Base-by-base conservation (phyloP, 352 stramenopile genomes). In the Thalassiosira hispida region DNA sequence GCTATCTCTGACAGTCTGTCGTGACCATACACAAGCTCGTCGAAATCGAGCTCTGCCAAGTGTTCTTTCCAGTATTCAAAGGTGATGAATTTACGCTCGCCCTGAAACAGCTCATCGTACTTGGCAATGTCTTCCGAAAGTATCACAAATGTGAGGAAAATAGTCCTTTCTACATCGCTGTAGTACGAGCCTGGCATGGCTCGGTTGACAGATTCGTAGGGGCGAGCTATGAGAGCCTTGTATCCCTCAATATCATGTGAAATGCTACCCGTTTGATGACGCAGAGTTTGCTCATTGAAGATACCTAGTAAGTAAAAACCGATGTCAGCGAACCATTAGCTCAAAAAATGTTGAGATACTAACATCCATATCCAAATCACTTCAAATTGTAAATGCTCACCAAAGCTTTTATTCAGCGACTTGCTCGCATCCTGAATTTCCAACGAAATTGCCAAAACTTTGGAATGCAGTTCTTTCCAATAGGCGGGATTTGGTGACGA, bases 341-440 rank as follows among this genome's bases (percentile, higher is more conserved):
- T 42, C 27, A 49, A 64, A 57, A 20, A 42, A 29, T 42, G 16
- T 18, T 47, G 2, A 8, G 8, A 3, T 44, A 9, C 20, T 46
- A 47, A 40, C 3, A 7, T 38, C 2, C 33, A 29, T 16, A 56
- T 42, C 27, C 14, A 69, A 31, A 57, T 20, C 3, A 59, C 40
- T 33, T 22, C 14, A 35, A 25, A 18, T 40, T 33, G 1, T 2
- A 29, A 42, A 22, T 46, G 12, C 72, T 77, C 63, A 86, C 81
- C 81, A 73, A 88, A 88, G 63, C 76, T 86, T 61, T 87, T 89
- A 44, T 89, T 89, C 22, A 89, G 62, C 2, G 83, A 89, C 46
- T 87, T 86, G 55, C 79, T 87, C 14, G 83, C 79, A 55, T 89
- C 83, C 63, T 89, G 83, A 56, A 89, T 85, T 73, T 89, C 83